Base-by-base conservation (phyloP, 306 rosid species). In the Dalbergia cultrata region DNA sequence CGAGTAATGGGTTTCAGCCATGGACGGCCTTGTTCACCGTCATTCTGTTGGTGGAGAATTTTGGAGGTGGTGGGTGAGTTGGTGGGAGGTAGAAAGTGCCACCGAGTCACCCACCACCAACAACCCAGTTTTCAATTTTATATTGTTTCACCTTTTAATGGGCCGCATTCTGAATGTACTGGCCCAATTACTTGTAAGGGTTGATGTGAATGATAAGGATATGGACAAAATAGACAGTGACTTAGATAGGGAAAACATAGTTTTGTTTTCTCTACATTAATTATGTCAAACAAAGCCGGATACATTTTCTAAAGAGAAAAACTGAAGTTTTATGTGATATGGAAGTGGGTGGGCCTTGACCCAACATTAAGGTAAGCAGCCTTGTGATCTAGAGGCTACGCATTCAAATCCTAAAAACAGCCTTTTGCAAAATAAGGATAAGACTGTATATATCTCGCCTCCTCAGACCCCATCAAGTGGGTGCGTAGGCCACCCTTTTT, bases 211-310 rank as follows among this genome's bases (percentile, higher is more conserved):
- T 26, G 58, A 56, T 59, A 16, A 22, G 54, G 57, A 26, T 54
- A 56, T 39, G 66, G 81, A 66, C 44, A 22, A 35, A 66, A 18
- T 13, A 54, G 65, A 52, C 19, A 53, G 18, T 37, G 66, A 77
- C 70, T 26, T 14, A 8, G 13, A 44, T 14, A 9, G 13, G 59
- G n/a, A 74, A 60, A 43, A 9, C 53, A 47, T 47, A 70, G 50
- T 14, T 14, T 52, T 13, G 57, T 13, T 52, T 7, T 43, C 12
- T 43, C 0, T 8, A 43, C 12, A 43, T 43, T 43, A 43, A 59
- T 21, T 59, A 21, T 21, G n/a, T 59, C 5, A 26, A 26, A 3
- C 17, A 13, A 62, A 33, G 41, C 33, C 31, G 67, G 16, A 33
- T 33, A 31, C 31, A 22, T 58, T 58, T 19, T 8, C 9, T 47